These are phyloP conservation scores for Dimargaris cristalligena DNA, from an alignment of 192 early-diverging fungal genomes.

Conservation along the genomic window DNA sequence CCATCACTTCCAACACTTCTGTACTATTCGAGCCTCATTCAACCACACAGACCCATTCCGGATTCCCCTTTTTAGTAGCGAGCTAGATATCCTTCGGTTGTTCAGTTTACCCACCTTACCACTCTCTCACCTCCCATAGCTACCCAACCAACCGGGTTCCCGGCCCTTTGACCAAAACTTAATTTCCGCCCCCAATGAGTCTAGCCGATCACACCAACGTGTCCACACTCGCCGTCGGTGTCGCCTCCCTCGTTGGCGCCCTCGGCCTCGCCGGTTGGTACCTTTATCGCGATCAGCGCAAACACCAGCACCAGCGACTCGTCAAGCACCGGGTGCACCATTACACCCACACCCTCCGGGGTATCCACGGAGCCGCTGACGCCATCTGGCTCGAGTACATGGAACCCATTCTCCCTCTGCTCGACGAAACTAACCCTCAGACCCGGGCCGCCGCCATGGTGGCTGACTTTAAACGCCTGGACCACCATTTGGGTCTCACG, in stretches of 20 bases:
- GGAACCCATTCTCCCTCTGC: not conserved
- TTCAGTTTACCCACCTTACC: no score
- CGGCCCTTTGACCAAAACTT: no score
- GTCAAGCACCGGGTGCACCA: not conserved
- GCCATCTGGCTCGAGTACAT: not conserved
- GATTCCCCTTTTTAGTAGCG: no score
- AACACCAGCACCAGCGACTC: not conserved
- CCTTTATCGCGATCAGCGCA: not conserved
- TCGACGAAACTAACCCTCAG: not conserved
- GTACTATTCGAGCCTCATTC: no score
- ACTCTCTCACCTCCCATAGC: no score
- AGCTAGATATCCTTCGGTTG: no score
- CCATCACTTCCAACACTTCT: no score
- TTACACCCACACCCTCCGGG: not conserved
- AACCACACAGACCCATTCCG: no score
- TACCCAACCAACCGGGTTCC: no score
- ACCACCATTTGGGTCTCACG: not conserved
- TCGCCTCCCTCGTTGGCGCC: not conserved
- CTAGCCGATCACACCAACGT: not conserved
- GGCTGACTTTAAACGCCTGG: not conserved
- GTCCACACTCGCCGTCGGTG: not conserved
- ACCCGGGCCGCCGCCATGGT: not conserved
- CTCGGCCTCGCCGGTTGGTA: constrained; percentile 5
- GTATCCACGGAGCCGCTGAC: not conserved
- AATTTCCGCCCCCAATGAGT: no score